Evolutionary conservation across 345 rosid species (phyloP).

Genomic region (Gossypium mustelinum): DNA sequence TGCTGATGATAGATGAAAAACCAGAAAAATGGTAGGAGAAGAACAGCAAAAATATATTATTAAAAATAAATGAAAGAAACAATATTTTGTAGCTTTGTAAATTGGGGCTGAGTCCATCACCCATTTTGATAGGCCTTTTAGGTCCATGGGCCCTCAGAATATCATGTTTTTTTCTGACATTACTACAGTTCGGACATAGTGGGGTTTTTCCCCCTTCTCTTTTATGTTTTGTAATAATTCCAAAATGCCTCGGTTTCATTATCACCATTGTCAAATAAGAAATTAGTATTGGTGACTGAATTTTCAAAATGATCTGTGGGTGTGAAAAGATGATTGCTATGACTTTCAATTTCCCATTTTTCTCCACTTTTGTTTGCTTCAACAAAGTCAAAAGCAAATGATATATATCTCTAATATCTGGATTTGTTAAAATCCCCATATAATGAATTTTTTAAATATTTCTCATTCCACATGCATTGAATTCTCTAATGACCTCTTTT

Average conservation of each 20-base stretch:
- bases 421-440: not conserved
- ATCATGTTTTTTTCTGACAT: constrained; percentile 8
- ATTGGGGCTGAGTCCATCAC: constrained; percentile 13
- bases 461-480: not conserved
- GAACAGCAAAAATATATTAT: not conserved
- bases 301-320: not conserved
- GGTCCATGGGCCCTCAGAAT: constrained; percentile 1
- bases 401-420: not conserved
- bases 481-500: not conserved
- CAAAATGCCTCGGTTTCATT: not conserved
- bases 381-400: constrained; percentile 11
- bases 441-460: not conserved
- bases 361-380: not conserved
- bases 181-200: not conserved
- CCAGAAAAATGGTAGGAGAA: not conserved
- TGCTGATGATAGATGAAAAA: constrained; percentile 27
- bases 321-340: not conserved
- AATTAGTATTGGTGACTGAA: not conserved
- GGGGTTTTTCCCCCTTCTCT: not conserved
- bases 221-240: not conserved
- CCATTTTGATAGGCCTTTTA: constrained; percentile 4
- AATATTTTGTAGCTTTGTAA: not conserved
- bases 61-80: not conserved
- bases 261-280: not conserved
- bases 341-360: not conserved